A percentile compares a stretch with the other conserved stretches of the same genome.
phyloP scores from a whole-genome alignment of 495 filamentous ascomycete genomes.

The Jackrogersella multiformis region DNA sequence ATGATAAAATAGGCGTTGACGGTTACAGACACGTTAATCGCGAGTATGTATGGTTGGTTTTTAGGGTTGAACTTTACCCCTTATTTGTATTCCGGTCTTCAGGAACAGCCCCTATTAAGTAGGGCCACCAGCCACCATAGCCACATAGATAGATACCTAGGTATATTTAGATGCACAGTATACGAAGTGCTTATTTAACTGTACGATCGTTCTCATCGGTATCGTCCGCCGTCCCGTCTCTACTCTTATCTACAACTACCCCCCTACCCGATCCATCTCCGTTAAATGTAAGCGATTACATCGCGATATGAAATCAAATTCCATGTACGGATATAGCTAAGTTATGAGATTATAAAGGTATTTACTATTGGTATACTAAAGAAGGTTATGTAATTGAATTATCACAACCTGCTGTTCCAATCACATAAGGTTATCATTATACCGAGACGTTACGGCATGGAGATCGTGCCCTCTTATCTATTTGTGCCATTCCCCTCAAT shows the following conservation, averaged over 20 bases:
- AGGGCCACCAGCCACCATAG: conserved; percentile 24
- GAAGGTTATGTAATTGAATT: neutral
- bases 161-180: neutral
- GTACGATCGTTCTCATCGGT: too few relatives aligned
- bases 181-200: neutral
- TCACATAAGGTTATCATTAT: neutral
- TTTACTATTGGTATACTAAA: neutral
- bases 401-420: neutral
- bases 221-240: too few relatives aligned
- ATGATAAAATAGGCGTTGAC: too few relatives aligned
- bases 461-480: neutral
- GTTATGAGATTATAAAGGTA: neutral
- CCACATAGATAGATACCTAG: too few relatives aligned
- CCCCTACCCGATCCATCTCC: conserved; percentile 1
- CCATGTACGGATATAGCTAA: neutral
- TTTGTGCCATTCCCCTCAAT: neutral
- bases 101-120: conserved; percentile 28
- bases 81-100: neutral
- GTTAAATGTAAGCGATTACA: conserved; percentile 19
- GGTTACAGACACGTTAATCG: too few relatives aligned
- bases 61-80: too few relatives aligned
- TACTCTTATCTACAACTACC: conserved; percentile 17
- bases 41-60: too few relatives aligned
- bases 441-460: conserved; percentile 1
- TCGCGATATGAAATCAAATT: conserved; percentile 1